Conservation (phyloP, 1,139 yeast species). For the Tardiomyces depauwii region DNA sequence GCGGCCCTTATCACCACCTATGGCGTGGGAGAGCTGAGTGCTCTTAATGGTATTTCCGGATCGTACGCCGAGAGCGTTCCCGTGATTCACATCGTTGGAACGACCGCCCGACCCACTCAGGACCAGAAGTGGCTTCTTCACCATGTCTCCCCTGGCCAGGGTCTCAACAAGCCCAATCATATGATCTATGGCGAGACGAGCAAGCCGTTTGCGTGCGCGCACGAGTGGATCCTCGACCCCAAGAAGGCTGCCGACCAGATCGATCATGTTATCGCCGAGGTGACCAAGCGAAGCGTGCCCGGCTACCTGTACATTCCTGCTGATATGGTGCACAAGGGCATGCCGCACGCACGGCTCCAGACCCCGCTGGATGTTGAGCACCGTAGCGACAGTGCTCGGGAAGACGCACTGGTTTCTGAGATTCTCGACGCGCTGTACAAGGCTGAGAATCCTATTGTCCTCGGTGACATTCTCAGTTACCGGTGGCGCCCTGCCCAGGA, state of each 20-base stretch:
- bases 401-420: constrained; percentile 28
- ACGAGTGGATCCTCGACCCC: constrained; percentile 43
- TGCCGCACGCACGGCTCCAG: constrained; percentile 24
- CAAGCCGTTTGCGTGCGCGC: constrained; percentile 45
- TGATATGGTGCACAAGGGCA: constrained; percentile 45
- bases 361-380: constrained; percentile 7
- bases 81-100: constrained; percentile 74
- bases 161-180: constrained; percentile 39
- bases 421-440: constrained; percentile 42
- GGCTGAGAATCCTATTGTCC: constrained; percentile 46
- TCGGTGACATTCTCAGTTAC: constrained; percentile 56
- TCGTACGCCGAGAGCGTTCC: constrained; percentile 75
- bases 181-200: constrained; percentile 52
- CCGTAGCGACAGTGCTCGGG: constrained; percentile 11
- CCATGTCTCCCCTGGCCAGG: constrained; percentile 49
- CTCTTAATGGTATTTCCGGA: constrained; percentile 76
- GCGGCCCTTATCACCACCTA: constrained; percentile 42
- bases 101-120: constrained; percentile 40
- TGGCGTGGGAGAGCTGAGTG: constrained; percentile 85
- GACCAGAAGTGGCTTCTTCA: constrained; percentile 37
- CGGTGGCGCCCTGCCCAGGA: constrained; percentile 37
- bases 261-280: constrained; percentile 50
- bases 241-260: constrained; percentile 42
- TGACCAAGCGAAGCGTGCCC: constrained; percentile 53
- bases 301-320: constrained; percentile 71